A percentile compares a stretch with the other conserved stretches of the same genome.
These are phyloP conservation scores for Ogataea degrootiae DNA, from an alignment of 805 yeast species.

Conservation along the genomic window DNA sequence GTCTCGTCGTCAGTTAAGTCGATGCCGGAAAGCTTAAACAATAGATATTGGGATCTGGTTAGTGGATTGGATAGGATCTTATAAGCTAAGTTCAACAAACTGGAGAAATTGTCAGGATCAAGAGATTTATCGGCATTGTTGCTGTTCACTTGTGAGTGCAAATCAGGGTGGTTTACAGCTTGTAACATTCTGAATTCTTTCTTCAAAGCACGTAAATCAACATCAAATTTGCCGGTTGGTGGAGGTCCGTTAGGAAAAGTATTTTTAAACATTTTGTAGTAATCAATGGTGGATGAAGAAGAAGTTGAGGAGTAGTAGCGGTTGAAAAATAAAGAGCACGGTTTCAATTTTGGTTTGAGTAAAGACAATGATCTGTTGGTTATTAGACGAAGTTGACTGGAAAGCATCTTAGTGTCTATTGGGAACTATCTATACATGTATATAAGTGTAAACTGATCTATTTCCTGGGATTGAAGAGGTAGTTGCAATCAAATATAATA, in stretches of 20 bases:
- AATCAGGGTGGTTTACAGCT: constrained; percentile 79
- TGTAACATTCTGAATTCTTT: constrained; percentile 75
- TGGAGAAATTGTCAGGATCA: constrained; percentile 34
- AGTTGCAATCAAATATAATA: too few relatives aligned
- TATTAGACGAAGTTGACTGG: too few relatives aligned
- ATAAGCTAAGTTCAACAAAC: constrained; percentile 74
- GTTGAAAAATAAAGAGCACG: too few relatives aligned
- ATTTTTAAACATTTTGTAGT: constrained; percentile 67
- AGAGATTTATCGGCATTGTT: constrained; percentile 6
- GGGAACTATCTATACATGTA: too few relatives aligned
- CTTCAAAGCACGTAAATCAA: constrained; percentile 54
- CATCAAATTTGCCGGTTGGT: constrained; percentile 50
- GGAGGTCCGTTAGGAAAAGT: constrained; percentile 67
- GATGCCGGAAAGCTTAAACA: constrained; percentile 38
- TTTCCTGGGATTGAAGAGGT: too few relatives aligned
- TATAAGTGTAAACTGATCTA: too few relatives aligned
- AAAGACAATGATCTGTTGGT: too few relatives aligned
- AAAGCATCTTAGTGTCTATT: too few relatives aligned
- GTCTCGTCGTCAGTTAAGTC: constrained; percentile 60
- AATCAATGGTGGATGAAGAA: constrained; percentile 25
- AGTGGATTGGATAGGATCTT: constrained; percentile 66
- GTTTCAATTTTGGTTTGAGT: too few relatives aligned
- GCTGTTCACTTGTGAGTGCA: constrained; percentile 12
- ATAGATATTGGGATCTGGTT: constrained; percentile 57
- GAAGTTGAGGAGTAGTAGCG: not conserved